These are phyloP conservation scores for Microcyclosporella mali DNA, from an alignment of 2,329 filamentous ascomycete species.

Conservation along the genomic window DNA sequence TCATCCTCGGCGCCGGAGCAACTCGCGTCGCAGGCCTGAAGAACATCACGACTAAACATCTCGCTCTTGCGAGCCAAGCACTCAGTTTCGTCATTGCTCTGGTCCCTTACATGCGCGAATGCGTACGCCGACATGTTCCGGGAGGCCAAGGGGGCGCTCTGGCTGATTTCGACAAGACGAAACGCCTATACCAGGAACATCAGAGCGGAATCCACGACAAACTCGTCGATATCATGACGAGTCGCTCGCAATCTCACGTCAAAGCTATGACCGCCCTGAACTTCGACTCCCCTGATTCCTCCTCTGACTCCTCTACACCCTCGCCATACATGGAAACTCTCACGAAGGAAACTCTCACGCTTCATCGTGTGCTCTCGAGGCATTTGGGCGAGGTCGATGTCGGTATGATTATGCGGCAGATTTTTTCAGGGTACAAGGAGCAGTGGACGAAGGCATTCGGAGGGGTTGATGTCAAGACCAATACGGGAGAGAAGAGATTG, in stretches of 20 bases:
- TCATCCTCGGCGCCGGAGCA: slow-evolving; percentile 91
- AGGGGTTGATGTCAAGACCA: slow-evolving; percentile 59
- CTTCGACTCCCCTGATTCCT: slow-evolving; percentile 55
- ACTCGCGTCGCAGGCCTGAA: slow-evolving; percentile 82
- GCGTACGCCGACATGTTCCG: slow-evolving; percentile 67
- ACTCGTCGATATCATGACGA: slow-evolving; percentile 84
- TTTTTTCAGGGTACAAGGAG: slow-evolving; percentile 74
- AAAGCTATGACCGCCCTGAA: slow-evolving; percentile 67
- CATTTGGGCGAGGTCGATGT: slow-evolving; percentile 73
- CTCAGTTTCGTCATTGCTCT: slow-evolving; percentile 80
- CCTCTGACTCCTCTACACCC: slow-evolving; percentile 7
- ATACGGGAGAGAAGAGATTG: slow-evolving; percentile 70
- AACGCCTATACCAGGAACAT: slow-evolving; percentile 78
- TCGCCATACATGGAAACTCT: slow-evolving; percentile 81
- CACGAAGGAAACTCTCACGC: slow-evolving; percentile 74
- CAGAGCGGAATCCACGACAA: slow-evolving; percentile 89
- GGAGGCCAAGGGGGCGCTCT: slow-evolving; percentile 49
- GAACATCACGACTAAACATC: slow-evolving; percentile 93
- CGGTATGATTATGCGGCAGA: slow-evolving; percentile 75
- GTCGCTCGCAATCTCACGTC: slow-evolving; percentile 66
- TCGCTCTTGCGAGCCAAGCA: slow-evolving; percentile 85
- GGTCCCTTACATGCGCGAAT: slow-evolving; percentile 85
- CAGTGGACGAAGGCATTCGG: slow-evolving; percentile 68
- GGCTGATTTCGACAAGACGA: slow-evolving; percentile 82
- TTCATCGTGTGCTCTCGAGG: slow-evolving; percentile 77